Base-by-base conservation (phyloP, 371 early-diverging fungal species). In the Lichtheimia hyalospora region DNA sequence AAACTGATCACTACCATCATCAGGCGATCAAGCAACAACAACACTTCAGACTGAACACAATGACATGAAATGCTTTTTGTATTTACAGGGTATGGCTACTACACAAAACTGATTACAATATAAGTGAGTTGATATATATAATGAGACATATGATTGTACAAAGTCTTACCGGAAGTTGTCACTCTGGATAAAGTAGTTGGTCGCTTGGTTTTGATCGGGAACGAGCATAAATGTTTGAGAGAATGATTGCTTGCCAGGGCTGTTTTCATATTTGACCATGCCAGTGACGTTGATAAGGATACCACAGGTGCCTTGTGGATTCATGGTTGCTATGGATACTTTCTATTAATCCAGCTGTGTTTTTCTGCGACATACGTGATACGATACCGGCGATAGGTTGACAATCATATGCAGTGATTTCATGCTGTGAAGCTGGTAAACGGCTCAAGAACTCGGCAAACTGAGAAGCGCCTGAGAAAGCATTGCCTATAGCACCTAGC, bases 151-250 rank as follows among this genome's bases (percentile, higher is more conserved):
- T 34, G 10, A 34, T 34, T 34, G 34, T 34, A 2, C 51, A 8
- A 10, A 34, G 10, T 8, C 66, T 68, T 78, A 74, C 77, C 83
- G 74, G 54, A 85, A 82, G 54, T 73, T 80, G 52, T 85, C 85
- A 21, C 84, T 84, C 65, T 83, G 81, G 59, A 87, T 78, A 64
- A 75, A 87, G 54, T 74, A 83, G 49, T 71, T 82, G 23, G 77
- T 79, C 14, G 69, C 75, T 55, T 79, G 70, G 6, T 72, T 70
- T 55, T 74, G 72, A 43, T 84, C 84, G 6, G 88, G 88, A 55
- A 79, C 76, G 48, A 91, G 67, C n/a, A 88, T 78, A 74, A 91
- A 89, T 2, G 85, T 77, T 52, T 91, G 89, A 1, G 82, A 77
- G 64, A 91, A 91, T 3, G 71, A 68, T 21, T 82, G 77, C 10